Percentiles rank a stretch among this genome's conserved stretches.
phyloP scores from a whole-genome alignment of 2,329 filamentous ascomycete genomes.

The Fusarium clavum region DNA sequence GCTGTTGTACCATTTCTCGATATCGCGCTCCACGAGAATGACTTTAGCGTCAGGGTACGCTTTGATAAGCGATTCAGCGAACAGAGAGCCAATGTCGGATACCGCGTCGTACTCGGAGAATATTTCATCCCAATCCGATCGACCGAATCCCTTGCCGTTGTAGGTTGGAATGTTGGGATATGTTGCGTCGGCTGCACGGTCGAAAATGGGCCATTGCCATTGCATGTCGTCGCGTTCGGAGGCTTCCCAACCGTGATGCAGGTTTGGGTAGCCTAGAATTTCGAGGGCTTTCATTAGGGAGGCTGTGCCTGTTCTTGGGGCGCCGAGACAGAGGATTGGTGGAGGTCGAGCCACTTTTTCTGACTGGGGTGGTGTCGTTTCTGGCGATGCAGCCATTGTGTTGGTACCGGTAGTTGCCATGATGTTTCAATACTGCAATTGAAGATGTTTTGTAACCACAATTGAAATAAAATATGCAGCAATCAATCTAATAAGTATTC shows the following conservation, averaged over 20 bases:
- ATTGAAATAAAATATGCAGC: neutral
- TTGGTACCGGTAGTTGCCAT: neutral
- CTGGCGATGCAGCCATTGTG: neutral
- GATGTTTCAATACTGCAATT: neutral
- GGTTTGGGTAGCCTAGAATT: conserved; percentile 25
- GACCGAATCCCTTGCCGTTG: conserved; percentile 30
- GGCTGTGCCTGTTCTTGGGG: conserved; percentile 28
- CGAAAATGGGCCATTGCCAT: conserved; percentile 30
- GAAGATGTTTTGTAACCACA: neutral
- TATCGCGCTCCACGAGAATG: conserved; percentile 45
- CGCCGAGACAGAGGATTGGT: conserved; percentile 18
- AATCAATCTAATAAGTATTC: too few species aligned
- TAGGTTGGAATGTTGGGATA: conserved; percentile 35
- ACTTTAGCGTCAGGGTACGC: conserved; percentile 49
- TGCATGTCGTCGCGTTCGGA: conserved; percentile 5
- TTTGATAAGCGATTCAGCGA: conserved; percentile 41
- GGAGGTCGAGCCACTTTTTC: neutral
- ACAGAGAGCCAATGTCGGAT: conserved; percentile 44
- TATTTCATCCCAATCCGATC: conserved; percentile 42
- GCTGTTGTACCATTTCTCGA: conserved; percentile 46
- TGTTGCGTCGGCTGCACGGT: conserved; percentile 23
- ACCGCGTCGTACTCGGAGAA: conserved; percentile 44
- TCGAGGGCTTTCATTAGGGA: conserved; percentile 33
- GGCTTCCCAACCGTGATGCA: conserved; percentile 35
- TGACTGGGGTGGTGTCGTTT: neutral